Conservation (phyloP, 1,284 basidiomycete genomes). For the Takashimella tepidaria region DNA sequence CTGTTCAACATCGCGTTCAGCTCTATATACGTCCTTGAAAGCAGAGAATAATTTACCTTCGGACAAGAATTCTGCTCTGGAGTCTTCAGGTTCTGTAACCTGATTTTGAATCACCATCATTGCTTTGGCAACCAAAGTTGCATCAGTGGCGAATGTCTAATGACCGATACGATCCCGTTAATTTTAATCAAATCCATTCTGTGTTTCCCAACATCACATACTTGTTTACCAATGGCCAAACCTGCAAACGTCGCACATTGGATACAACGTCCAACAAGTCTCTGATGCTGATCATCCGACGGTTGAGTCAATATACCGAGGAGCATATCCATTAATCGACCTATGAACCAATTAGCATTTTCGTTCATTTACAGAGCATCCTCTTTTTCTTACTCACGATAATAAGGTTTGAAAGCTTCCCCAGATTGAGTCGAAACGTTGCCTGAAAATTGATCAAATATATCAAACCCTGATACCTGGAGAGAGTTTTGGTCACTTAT, state of each 20-base stretch:
- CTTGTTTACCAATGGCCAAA: constrained; percentile 63
- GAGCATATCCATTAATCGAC: constrained; percentile 24
- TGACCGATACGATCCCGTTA: constrained; percentile 28
- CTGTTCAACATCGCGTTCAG: constrained; percentile 8
- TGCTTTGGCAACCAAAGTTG: constrained; percentile 63
- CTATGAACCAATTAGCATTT: no score
- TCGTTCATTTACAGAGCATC: no score
- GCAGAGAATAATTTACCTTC: constrained; percentile 26
- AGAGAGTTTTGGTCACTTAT: not conserved
- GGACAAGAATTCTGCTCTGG: constrained; percentile 23
- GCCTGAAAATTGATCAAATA: constrained; percentile 49
- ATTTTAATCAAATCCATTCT: not conserved
- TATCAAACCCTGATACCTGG: not conserved
- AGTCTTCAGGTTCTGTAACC: constrained; percentile 38
- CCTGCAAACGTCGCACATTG: constrained; percentile 78
- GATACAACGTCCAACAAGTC: constrained; percentile 71
- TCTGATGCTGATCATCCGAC: constrained; percentile 60
- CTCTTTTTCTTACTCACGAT: constrained; percentile 38
- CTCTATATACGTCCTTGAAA: no score
- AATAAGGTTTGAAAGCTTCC: constrained; percentile 40
- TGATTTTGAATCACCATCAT: constrained; percentile 72
- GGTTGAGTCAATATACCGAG: constrained; percentile 60
- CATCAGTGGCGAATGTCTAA: constrained; percentile 68
- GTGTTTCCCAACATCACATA: constrained; percentile 3
- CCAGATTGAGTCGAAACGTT: constrained; percentile 80